These are phyloP conservation scores for Lachnellula hyalina DNA, from an alignment of 2,329 filamentous ascomycete species.

Conservation along the genomic window DNA sequence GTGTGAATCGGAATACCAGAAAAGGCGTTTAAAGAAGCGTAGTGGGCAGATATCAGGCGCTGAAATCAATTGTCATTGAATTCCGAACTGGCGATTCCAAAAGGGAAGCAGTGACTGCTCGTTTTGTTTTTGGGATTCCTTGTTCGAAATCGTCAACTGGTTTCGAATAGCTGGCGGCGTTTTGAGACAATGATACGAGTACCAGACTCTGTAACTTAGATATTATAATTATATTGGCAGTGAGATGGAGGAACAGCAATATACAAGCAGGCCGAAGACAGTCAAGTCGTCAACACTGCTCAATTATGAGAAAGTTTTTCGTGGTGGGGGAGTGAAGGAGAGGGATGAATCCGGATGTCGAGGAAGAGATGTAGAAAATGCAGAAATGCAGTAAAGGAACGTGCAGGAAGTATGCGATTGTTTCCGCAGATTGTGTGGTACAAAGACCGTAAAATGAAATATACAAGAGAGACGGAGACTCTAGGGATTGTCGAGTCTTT, in stretches of 20 bases:
- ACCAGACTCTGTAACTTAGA: slow-evolving; percentile 18
- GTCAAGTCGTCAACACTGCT: slow-evolving; percentile 27
- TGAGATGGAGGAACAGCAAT: slow-evolving; percentile 11
- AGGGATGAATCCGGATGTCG: neutral
- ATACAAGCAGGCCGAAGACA: slow-evolving; percentile 26
- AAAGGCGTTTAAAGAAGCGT: neutral
- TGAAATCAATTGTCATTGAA: neutral
- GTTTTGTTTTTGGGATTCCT: neutral
- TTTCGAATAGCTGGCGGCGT: slow-evolving; percentile 1
- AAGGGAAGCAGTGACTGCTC: neutral
- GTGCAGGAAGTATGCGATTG: slow-evolving; percentile 6
- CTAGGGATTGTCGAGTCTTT: neutral
- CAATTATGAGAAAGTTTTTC: slow-evolving; percentile 11
- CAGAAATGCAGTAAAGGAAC: slow-evolving; percentile 8
- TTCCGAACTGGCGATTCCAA: neutral
- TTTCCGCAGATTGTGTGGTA: neutral
- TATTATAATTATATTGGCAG: slow-evolving; percentile 24
- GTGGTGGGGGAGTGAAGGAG: neutral
- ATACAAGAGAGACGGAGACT: neutral
- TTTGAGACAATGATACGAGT: slow-evolving; percentile 18
- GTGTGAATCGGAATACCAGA: neutral
- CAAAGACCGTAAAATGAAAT: neutral
- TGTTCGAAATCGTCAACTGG: neutral
- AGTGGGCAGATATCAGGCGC: neutral
- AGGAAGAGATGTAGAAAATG: neutral